Evolutionary conservation across 441 rosid genomes (phyloP).

Genomic region (Eruca vesicaria): DNA sequence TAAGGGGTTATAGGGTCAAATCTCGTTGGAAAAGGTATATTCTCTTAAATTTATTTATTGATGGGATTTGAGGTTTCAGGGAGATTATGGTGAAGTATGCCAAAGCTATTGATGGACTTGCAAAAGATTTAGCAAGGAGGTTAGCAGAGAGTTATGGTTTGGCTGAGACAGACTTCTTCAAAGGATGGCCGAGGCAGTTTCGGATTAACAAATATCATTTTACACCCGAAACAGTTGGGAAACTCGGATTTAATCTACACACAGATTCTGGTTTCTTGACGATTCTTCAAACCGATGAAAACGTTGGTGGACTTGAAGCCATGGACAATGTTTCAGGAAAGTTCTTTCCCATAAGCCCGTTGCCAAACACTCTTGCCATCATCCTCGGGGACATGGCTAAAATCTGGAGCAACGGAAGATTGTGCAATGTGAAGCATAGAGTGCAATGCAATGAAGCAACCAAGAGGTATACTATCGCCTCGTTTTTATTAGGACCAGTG

Average conservation of each 20-base stretch:
- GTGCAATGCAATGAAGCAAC: constrained; percentile 27
- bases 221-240: neutral
- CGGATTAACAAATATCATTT: constrained; percentile 42
- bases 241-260: constrained; percentile 45
- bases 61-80: constrained; percentile 33
- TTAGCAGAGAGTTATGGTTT: neutral
- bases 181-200: constrained; percentile 1
- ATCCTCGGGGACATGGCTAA: neutral
- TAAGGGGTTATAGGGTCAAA: neutral
- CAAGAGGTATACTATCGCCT: constrained; percentile 54
- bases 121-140: neutral
- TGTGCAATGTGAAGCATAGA: neutral
- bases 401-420: constrained; percentile 28
- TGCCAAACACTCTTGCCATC: neutral
- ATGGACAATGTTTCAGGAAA: neutral
- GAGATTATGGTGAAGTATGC: constrained; percentile 53
- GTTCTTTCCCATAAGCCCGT: neutral
- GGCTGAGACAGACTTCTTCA: neutral
- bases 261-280: constrained; percentile 75
- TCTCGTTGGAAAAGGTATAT: neutral
- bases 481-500: constrained; percentile 58
- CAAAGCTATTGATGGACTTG: constrained; percentile 43
- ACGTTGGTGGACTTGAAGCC: constrained; percentile 11
- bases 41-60: neutral
- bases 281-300: constrained; percentile 73